phyloP scores from a whole-genome alignment of 805 yeast genomes.

The Pichia exigua region DNA sequence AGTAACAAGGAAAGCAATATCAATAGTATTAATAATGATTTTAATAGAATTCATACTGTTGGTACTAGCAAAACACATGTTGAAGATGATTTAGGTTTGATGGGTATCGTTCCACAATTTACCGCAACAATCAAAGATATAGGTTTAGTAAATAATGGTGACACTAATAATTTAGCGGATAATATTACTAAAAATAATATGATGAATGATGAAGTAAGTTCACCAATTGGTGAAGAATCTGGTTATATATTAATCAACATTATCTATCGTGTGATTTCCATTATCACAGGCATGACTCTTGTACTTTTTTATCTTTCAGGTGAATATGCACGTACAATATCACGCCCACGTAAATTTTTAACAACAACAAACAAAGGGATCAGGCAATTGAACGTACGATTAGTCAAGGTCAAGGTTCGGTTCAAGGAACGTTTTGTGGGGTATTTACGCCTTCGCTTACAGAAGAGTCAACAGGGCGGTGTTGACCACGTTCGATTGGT shows the following conservation, averaged over 20 bases:
- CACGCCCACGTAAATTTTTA: slow-evolving; percentile 71
- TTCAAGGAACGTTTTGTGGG: slow-evolving; percentile 5
- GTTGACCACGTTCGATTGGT: slow-evolving; percentile 74
- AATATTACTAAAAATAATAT: background rate
- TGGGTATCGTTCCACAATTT: background rate
- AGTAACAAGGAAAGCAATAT: background rate
- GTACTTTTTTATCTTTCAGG: slow-evolving; percentile 80
- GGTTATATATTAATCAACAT: slow-evolving; percentile 29
- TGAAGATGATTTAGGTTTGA: background rate
- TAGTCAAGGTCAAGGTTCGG: slow-evolving; percentile 50
- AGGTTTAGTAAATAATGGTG: background rate
- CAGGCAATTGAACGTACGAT: slow-evolving; percentile 69
- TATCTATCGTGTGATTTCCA: slow-evolving; percentile 45
- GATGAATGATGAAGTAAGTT: background rate
- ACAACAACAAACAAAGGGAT: slow-evolving; percentile 83
- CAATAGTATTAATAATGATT: background rate
- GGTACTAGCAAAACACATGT: background rate
- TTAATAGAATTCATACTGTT: background rate
- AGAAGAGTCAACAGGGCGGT: slow-evolving; percentile 50
- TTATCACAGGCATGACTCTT: slow-evolving; percentile 59
- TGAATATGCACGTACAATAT: slow-evolving; percentile 78
- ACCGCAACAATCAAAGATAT: background rate
- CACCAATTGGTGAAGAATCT: background rate
- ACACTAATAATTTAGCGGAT: background rate
- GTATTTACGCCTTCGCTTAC: background rate